Evolutionary conservation across 306 rosid species (phyloP), one percentile per base, ranked within the genome.

Genomic region (Acacia melanoxylon): DNA sequence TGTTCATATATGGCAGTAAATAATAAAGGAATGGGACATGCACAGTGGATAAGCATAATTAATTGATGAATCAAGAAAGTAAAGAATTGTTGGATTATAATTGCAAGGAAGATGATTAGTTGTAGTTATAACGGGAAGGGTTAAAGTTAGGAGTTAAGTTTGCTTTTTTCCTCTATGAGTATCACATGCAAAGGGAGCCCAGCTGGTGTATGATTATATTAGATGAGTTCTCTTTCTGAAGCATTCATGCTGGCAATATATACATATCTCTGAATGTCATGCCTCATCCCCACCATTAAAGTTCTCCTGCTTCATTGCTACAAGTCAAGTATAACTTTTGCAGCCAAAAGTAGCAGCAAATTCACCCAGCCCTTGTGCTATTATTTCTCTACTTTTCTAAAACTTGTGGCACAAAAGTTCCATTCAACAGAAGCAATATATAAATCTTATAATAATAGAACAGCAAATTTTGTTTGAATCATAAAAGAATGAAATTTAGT

Each of bases 41-140:
- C 78, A 74, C 44, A 75, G 74, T 37, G 13, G 29, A 58, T 84
- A 65, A 86, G 68, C 41, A 77, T 70, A 59, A 61, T n/a, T 49
- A 22, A 44, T 22, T 48, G 54, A 42, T 13, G 35, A 70, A 7
- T 37, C 19, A n/a, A 44, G n/a, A 70, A 70, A 44, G 54, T 42
- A 13, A 14, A 22, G 11, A 22, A 42, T 70, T n/a, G 75, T 44
- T 70, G 75, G 54, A 42, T n/a, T 70, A 42, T 70, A 44, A 70
- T 63, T 69, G 74, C 27, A n/a, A n/a, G 51, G 74, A 22, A 70
- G 54, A 41, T 42, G 25, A n/a, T 42, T 42, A 40, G 51, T n/a
- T 68, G 51, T 44, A n/a, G 52, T 70, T 4, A 41, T 70, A 20
- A 70, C 42, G 19, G 19, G 29, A 8, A 71, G 14, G 75, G 10